Base-by-base conservation (phyloP, 202 grass and related monocot species). In the Schoenoplectus triqueter region DNA sequence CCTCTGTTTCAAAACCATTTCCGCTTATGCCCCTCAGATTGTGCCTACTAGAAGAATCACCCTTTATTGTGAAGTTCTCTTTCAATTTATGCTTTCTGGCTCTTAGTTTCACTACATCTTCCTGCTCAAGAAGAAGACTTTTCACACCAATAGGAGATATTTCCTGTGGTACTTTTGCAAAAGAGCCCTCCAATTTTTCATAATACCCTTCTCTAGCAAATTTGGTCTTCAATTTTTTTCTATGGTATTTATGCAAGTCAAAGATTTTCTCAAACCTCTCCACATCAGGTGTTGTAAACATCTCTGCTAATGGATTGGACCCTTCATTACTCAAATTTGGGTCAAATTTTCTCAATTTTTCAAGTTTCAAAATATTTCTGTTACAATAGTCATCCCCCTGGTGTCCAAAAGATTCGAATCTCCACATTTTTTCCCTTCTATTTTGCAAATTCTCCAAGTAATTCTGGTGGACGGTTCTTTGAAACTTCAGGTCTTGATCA, bases 251-350 rank as follows among this genome's bases (percentile, higher is more conserved):
- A 84, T 50, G 83, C 0, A 59, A 90, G 50, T 86, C 68, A 0
- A 42, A 84, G 76, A 51, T 80, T 86, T 56, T 88, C 52, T 73
- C 90, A 62, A 67, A 68, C 45, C 71, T 90, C 81, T 93, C 91
- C 59, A 85, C 84, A 90, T 99, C 92, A 66, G 93, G 89, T 80
- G 88, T 74, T 74, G 89, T 90, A 69, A 99, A 88, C 93, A 99
- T 96, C 87, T 94, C 89, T 63, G 84, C 90, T 84, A 96, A 87
- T 87, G 96, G 89, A 88, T 84, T 92, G 0, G 90, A 82, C 45
- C 84, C 66, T 83, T 73, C 73, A 66, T 69, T 54, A 15, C 65
- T 42, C 6, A 57, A 6, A 42, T 55, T 83, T 8, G 49, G 56
- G 64, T 59, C 81, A 10, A 55, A n/a, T 44, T 51, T 83, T 83